Base-by-base conservation (phyloP, 345 rosid species). In the Pugionium dolabratum region DNA sequence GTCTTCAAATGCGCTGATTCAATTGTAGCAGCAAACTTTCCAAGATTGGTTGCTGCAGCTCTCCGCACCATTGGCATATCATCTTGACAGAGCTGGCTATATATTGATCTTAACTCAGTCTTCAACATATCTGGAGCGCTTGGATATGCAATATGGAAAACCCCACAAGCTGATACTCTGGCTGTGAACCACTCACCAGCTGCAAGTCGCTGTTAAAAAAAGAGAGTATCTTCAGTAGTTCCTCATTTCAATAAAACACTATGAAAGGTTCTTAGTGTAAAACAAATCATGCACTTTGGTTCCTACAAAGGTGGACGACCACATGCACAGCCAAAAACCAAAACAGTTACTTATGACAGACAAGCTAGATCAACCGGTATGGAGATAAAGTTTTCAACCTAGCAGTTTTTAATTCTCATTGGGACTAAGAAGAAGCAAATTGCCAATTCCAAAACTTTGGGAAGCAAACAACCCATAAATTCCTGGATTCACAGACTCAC, bases 61-160 rank as follows among this genome's bases (percentile, higher is more conserved):
- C 91, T 93, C 56, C 98, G 84, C 72, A 93, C 98, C 97, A 86
- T 93, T 29, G 97, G 98, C 98, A 90, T 90, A 76, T 89, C 98
- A 82, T 93, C 98, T 81, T 90, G 94, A 76, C 98, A 93, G 35
- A 93, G 78, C 70, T 90, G 97, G 45, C 77, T 76, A 69, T 86
- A 93, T 68, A 79, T 54, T 6, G 86, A 69, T 57, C 98, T 75
- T 51, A 90, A 70, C 79, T 93, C 96, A 32, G 86, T 80, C 72
- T 86, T 90, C 67, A 79, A 40, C 73, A 59, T 52, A 66, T 93
- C 97, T 7, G 94, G 68, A 36, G 98, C 98, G 82, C 96, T 85
- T 28, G 94, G 88, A 69, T 93, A 93, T 9, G 87, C 97, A 73
- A 90, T 86, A 70, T 93, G 96, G 73, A 90, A 87, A 66, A 93